These are phyloP conservation scores for Glomus cerebriforme DNA, from an alignment of 192 early-diverging fungal genomes.

Conservation along the genomic window DNA sequence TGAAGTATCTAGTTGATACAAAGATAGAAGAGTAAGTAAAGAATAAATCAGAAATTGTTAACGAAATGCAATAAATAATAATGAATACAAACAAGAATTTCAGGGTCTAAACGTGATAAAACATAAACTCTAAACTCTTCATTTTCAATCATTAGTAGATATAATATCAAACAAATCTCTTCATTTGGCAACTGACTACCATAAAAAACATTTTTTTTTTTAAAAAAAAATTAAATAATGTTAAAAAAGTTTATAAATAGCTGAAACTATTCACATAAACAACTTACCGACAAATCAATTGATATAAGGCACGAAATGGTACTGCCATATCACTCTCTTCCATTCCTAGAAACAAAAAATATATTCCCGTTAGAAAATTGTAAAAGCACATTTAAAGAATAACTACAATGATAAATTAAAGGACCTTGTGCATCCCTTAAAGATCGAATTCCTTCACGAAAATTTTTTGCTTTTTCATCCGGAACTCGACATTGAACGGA, in stretches of 20 bases:
- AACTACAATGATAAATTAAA: no score
- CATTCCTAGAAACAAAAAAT: slow-evolving; percentile 29
- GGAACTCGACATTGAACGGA: slow-evolving; percentile 41
- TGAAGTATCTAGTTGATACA: slow-evolving; percentile 51
- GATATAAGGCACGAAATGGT: slow-evolving; percentile 57
- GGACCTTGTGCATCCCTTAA: slow-evolving; percentile 54
- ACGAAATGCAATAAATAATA: not conserved
- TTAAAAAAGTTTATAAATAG: no score
- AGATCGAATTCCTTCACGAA: slow-evolving; percentile 39
- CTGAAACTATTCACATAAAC: not conserved
- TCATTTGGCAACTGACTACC: slow-evolving; percentile 52
- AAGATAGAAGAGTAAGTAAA: not conserved
- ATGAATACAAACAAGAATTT: slow-evolving; percentile 60
- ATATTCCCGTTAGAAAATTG: not conserved
- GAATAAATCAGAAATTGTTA: not conserved
- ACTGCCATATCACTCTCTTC: slow-evolving; percentile 39
- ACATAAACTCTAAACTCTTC: slow-evolving; percentile 70
- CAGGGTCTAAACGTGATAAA: slow-evolving; percentile 73
- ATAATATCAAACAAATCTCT: slow-evolving; percentile 66
- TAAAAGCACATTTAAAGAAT: not conserved
- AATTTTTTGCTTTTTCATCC: slow-evolving; percentile 37
- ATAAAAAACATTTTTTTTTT: not conserved
- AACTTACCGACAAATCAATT: slow-evolving; percentile 54
- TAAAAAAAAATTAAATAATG: not conserved
- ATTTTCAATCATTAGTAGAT: slow-evolving; percentile 66